These are phyloP conservation scores for Aphanomyces astaci DNA, from an alignment of 352 stramenopile genomes.

Conservation along the genomic window DNA sequence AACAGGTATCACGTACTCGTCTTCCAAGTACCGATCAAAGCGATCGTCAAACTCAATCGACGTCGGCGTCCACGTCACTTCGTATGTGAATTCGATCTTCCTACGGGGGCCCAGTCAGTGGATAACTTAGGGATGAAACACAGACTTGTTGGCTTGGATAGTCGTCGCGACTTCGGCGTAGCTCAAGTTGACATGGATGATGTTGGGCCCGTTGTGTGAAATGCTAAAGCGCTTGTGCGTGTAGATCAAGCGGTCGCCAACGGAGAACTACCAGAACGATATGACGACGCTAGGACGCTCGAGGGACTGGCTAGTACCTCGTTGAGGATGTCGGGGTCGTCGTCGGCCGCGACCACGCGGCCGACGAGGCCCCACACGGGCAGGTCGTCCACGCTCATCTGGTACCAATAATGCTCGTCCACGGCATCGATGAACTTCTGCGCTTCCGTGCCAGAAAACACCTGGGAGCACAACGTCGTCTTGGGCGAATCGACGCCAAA, in stretches of 20 bases:
- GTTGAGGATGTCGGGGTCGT: slow-evolving; percentile 78
- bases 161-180: slow-evolving; percentile 85
- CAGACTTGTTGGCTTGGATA: slow-evolving; percentile 82
- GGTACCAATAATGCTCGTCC: slow-evolving; percentile 98
- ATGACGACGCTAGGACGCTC: not conserved
- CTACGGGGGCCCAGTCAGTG: no score
- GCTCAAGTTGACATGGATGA: slow-evolving; percentile 98
- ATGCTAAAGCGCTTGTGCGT: slow-evolving; percentile 96
- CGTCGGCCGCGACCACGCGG: slow-evolving; percentile 89
- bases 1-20: slow-evolving; percentile 51
- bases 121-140: no score
- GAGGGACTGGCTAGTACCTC: slow-evolving; percentile 27
- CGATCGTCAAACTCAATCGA: slow-evolving; percentile 91
- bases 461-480: slow-evolving; percentile 70
- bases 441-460: slow-evolving; percentile 56
- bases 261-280: slow-evolving; percentile 36
- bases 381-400: slow-evolving; percentile 98
- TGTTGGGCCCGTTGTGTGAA: slow-evolving; percentile 93
- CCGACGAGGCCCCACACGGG: slow-evolving; percentile 98
- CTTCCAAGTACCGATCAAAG: slow-evolving; percentile 98
- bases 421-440: slow-evolving; percentile 78
- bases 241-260: slow-evolving; percentile 88
- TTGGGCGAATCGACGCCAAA: slow-evolving; percentile 63
- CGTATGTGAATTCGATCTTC: slow-evolving; percentile 91
- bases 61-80: slow-evolving; percentile 89